These are phyloP conservation scores for Saccharomycopsis vini DNA, from an alignment of 805 yeast genomes.

Conservation along the genomic window DNA sequence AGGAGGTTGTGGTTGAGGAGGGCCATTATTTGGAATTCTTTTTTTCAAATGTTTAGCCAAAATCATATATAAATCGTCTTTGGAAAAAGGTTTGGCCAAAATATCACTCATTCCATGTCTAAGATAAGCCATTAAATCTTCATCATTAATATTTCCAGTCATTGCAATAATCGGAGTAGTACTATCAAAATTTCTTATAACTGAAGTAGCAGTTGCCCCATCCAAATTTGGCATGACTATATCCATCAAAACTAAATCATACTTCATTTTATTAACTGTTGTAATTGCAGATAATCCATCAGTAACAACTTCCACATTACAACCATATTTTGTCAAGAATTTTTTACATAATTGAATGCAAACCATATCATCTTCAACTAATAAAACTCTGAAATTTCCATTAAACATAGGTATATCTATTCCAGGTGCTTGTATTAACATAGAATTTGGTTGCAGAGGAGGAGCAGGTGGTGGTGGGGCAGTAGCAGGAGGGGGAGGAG, in stretches of 20 bases:
- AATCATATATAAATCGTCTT: constrained; percentile 71
- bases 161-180: constrained; percentile 87
- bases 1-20: background rate
- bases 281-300: constrained; percentile 88
- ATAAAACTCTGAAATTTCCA: constrained; percentile 55
- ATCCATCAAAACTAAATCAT: constrained; percentile 77
- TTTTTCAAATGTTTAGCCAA: constrained; percentile 63
- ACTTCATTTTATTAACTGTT: constrained; percentile 59
- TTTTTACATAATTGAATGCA: constrained; percentile 78
- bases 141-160: constrained; percentile 84
- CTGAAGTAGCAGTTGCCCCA: constrained; percentile 85
- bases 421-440: too few relatives aligned
- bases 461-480: too few relatives aligned
- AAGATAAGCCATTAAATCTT: constrained; percentile 69
- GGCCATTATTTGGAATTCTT: constrained; percentile 29
- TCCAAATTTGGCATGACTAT: constrained; percentile 84
- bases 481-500: background rate
- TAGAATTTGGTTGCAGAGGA: too few relatives aligned
- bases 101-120: constrained; percentile 91
- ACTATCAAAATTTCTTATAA: constrained; percentile 76
- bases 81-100: constrained; percentile 88
- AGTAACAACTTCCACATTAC: constrained; percentile 84
- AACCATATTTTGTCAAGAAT: constrained; percentile 79
- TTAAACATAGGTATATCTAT: constrained; percentile 16
- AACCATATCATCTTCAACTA: constrained; percentile 75